phyloP scores from a whole-genome alignment of 306 rosid genomes.

The Hylodesmum podocarpum region DNA sequence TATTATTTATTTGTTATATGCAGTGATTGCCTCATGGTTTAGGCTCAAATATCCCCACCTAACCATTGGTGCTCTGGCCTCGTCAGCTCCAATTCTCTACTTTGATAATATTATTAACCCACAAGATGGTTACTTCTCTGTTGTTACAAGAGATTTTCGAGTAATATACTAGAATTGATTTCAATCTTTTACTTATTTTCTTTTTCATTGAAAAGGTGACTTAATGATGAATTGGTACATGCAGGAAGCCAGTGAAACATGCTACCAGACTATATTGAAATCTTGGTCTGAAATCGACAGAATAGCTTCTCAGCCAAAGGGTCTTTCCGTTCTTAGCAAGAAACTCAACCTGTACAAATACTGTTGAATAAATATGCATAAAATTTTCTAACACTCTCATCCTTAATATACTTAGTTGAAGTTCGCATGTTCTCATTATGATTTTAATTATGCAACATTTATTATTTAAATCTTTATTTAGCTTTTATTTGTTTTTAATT shows the following conservation, averaged over 20 bases:
- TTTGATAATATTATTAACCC: constrained; percentile 58
- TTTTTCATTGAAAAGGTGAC: neutral
- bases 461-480: no score
- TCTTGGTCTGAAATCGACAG: constrained; percentile 70
- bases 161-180: constrained; percentile 34
- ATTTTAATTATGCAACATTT: no score
- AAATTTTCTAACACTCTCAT: neutral
- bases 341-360: constrained; percentile 43
- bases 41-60: constrained; percentile 83
- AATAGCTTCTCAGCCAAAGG: constrained; percentile 43
- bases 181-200: neutral
- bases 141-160: constrained; percentile 62
- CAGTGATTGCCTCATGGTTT: constrained; percentile 92
- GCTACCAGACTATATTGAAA: constrained; percentile 51
- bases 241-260: constrained; percentile 69
- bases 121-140: constrained; percentile 47
- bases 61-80: constrained; percentile 76
- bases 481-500: no score
- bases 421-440: no score
- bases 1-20: neutral
- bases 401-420: no score
- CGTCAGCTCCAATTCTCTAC: constrained; percentile 81
- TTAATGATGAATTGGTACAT: neutral
- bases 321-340: constrained; percentile 56
- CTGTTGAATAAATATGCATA: neutral